Evolutionary conservation across 257 asterid genomes (phyloP).

Genomic region (Gentiana straminea): DNA sequence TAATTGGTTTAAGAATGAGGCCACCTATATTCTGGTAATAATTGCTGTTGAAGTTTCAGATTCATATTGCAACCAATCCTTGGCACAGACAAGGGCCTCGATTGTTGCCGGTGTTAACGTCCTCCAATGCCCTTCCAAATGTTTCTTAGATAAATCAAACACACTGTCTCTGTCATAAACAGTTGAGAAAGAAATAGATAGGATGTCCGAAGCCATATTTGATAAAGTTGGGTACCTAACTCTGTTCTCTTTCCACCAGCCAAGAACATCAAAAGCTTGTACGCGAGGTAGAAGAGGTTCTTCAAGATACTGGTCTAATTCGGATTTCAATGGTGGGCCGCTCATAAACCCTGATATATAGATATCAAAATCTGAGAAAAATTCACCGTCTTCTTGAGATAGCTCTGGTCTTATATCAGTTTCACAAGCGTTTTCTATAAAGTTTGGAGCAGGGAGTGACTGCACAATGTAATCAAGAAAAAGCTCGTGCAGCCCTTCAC

Average conservation of each 20-base stretch:
- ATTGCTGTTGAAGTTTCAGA: neutral
- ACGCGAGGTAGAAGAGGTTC: constrained; percentile 48
- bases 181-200: constrained; percentile 63
- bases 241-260: constrained; percentile 71
- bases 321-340: constrained; percentile 37
- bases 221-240: constrained; percentile 52
- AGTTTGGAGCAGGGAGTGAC: constrained; percentile 12
- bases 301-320: constrained; percentile 52
- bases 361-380: constrained; percentile 11
- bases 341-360: constrained; percentile 23
- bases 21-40: too few species aligned
- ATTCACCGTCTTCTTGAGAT: constrained; percentile 8
- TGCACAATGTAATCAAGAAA: constrained; percentile 16
- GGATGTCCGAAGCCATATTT: constrained; percentile 62
- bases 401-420: constrained; percentile 3
- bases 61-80: constrained; percentile 65
- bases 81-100: constrained; percentile 59
- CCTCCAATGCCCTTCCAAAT: constrained; percentile 34
- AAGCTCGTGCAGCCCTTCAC: constrained; percentile 12
- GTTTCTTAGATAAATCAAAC: constrained; percentile 37
- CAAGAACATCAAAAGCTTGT: constrained; percentile 71
- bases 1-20: too few species aligned
- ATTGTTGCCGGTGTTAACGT: constrained; percentile 37
- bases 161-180: constrained; percentile 32
- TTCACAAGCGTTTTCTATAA: constrained; percentile 10